These are phyloP conservation scores for Starmerella geochares DNA, from an alignment of 805 yeast species.

Conservation along the genomic window DNA sequence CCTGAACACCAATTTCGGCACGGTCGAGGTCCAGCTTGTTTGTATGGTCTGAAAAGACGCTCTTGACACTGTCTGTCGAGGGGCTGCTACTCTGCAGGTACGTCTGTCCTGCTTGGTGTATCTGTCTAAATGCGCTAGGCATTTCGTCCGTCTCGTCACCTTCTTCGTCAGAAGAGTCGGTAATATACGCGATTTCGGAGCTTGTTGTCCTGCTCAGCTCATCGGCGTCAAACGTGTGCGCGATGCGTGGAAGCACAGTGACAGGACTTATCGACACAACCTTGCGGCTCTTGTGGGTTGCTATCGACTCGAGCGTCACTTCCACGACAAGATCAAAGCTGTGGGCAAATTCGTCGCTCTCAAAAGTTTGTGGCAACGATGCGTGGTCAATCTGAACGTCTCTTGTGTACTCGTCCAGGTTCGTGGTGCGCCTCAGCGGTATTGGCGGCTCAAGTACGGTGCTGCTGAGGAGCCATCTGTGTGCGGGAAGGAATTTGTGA, in stretches of 20 bases:
- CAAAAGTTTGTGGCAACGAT: constrained; percentile 12
- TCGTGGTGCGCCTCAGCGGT: background rate
- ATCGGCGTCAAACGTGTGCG: constrained; percentile 1
- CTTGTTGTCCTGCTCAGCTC: background rate
- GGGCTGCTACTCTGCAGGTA: background rate
- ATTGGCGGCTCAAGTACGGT: background rate
- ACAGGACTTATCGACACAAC: constrained; percentile 13
- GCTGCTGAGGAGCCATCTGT: constrained; percentile 17
- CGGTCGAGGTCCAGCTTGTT: constrained; percentile 4
- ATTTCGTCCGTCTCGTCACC: constrained; percentile 5
- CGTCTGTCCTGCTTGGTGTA: background rate
- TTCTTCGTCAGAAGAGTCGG: constrained; percentile 14
- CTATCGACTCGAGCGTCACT: constrained; percentile 8
- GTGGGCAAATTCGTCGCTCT: constrained; percentile 7
- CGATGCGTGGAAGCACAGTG: constrained; percentile 12
- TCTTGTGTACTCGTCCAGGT: constrained; percentile 6
- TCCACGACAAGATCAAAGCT: constrained; percentile 12
- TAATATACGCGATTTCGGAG: constrained; percentile 16
- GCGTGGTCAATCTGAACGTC: constrained; percentile 14
- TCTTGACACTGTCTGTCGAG: constrained; percentile 1
- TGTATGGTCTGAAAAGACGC: constrained; percentile 10
- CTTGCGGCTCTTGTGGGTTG: background rate
- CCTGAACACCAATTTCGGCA: background rate
- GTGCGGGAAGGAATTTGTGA: background rate
- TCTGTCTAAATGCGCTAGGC: background rate